These are phyloP conservation scores for Suillus brevipes DNA, from an alignment of 768 basidiomycete genomes.

Conservation along the genomic window DNA sequence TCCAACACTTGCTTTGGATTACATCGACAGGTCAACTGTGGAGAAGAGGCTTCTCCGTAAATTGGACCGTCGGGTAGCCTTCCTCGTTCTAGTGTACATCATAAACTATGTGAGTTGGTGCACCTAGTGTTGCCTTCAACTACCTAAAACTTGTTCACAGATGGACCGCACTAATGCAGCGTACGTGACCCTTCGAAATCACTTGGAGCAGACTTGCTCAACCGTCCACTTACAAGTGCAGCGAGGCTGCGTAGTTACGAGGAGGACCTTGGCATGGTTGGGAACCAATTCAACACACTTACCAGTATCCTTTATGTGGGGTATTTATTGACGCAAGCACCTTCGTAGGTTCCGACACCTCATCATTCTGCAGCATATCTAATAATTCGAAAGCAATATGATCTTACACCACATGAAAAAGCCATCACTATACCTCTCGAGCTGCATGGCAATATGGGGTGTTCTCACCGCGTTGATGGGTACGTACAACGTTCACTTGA, in stretches of 20 bases:
- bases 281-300: conserved; percentile 63
- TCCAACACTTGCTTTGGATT: background rate
- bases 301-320: conserved; percentile 68
- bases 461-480: conserved; percentile 56
- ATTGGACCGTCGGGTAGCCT: conserved; percentile 43
- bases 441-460: conserved; percentile 73
- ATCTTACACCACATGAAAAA: conserved; percentile 61
- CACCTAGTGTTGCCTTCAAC: background rate
- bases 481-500: conserved; percentile 16
- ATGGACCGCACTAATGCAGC: conserved; percentile 70
- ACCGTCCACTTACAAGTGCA: conserved; percentile 42
- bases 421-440: conserved; percentile 66
- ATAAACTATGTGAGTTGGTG: conserved; percentile 43
- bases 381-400: conserved; percentile 54
- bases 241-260: conserved; percentile 72
- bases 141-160: conserved; percentile 28
- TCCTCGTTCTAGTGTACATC: conserved; percentile 46
- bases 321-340: conserved; percentile 74
- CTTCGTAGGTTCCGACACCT: conserved; percentile 47
- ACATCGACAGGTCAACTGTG: conserved; percentile 36
- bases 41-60: conserved; percentile 45
- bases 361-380: background rate
- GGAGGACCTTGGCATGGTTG: conserved; percentile 59
- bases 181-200: conserved; percentile 35
- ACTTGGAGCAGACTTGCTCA: background rate